Base-by-base conservation (phyloP, 441 rosid genomes). In the Populus hybrid region DNA sequence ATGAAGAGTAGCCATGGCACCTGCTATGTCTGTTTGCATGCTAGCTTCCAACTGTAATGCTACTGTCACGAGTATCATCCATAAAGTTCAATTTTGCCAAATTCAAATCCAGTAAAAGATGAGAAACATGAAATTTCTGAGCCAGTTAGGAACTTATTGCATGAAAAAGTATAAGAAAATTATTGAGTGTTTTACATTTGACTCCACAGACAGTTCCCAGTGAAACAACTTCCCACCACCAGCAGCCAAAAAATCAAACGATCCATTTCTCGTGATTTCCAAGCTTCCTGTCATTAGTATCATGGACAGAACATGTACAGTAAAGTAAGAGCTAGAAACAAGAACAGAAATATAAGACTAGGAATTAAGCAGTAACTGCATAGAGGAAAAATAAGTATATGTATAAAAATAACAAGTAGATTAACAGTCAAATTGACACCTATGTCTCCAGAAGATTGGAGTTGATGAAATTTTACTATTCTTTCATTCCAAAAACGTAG, bases 121-220 rank as follows among this genome's bases (percentile, higher is more conserved):
- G 45, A 33, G 10, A 45, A 69, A 56, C 42, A 63, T 59, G 9
- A 45, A 64, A 38, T 79, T 23, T 79, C 76, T 53, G 9, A 11
- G 69, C 74, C 80, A 64, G 72, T 20, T 42, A 69, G 61, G 23
- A 71, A 35, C 68, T 83, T 83, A 87, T 83, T 87, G 72, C 73
- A 73, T 68, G 29, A 79, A 81, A 61, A 76, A 61, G 50, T 63
- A 69, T 76, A 38, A 33, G 26, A 50, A 56, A 74, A 76, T 33
- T 35, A 28, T 28, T 28, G 65, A 24, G 74, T 79, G 70, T 74
- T 38, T 78, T 78, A 59, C 77, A 76, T 68, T 21, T 18, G 66
- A 68, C 82, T 77, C 65, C 67, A 59, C 68, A 74, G 56, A 76
- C 77, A 76, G 68, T 73, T 73, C 9, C 61, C 72, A 40, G 72